phyloP scores from a whole-genome alignment of 2,329 filamentous ascomycete genomes.

The Neonectria ditissima region DNA sequence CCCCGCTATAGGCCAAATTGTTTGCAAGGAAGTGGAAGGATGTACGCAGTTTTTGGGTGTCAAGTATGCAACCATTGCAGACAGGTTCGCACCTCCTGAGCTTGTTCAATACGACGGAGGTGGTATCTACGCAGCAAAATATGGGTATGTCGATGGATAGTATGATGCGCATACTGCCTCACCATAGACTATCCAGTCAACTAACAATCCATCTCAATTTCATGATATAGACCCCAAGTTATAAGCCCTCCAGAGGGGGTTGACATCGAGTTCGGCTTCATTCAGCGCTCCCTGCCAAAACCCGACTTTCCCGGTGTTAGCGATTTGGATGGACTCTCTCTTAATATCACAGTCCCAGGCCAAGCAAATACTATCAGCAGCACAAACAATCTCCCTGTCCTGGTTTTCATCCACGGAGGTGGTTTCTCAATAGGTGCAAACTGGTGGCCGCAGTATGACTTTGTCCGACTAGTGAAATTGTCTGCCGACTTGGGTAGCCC shows the following conservation, averaged over 20 bases:
- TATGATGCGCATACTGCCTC: not conserved
- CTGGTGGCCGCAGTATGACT: constrained; percentile 32
- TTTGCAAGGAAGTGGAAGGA: not conserved
- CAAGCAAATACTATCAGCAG: not conserved
- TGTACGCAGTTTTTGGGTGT: constrained; percentile 19
- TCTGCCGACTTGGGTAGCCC: constrained; percentile 27
- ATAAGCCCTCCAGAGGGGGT: not conserved
- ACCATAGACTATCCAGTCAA: not conserved
- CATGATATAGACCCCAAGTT: constrained; percentile 9
- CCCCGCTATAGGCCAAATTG: not conserved
- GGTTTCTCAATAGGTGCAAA: constrained; percentile 24
- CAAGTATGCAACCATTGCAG: constrained; percentile 16
- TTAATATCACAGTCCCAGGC: not conserved
- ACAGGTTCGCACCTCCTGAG: constrained; percentile 20
- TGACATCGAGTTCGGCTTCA: constrained; percentile 13
- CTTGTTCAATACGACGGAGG: constrained; percentile 5
- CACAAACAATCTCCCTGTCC: constrained; percentile 14
- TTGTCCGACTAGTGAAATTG: constrained; percentile 11
- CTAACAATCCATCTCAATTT: not conserved
- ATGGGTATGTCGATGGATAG: constrained; percentile 9
- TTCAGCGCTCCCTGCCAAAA: constrained; percentile 20
- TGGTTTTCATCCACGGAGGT: constrained; percentile 29
- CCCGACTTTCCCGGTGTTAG: constrained; percentile 13
- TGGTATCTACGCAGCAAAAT: constrained; percentile 4
- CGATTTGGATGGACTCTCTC: not conserved